Evolutionary conservation across 1,139 yeast species (phyloP), one percentile per base, ranked within the genome.

Genomic region (Blastobotrys arbuscula): DNA sequence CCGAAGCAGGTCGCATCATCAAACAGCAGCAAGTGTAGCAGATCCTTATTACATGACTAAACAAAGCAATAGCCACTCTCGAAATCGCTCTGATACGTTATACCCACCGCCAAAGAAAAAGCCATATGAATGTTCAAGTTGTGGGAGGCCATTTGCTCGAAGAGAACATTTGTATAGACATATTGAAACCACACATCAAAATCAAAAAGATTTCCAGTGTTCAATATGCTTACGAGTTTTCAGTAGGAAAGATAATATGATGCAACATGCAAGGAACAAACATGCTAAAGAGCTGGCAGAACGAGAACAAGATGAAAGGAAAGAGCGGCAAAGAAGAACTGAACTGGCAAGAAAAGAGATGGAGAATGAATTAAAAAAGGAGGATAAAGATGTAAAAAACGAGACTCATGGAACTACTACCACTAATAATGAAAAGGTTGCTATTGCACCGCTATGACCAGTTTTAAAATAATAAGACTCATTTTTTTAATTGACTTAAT

Each of bases 201-300:
- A 59, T 36, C 62, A 57, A 28, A 59, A 59, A 50, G 59, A 59
- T 42, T 59, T 53, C 50, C 55, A 58, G 38, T 59, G 63, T 50
- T 48, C 51, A 19, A 47, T 56, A 13, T 59, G 63, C 44, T 42
- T 49, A 23, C 50, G 63, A 21, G 62, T 59, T 33, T 59, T 59
- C 34, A 57, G 60, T 9, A 43, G 63, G 15, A 59, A 59, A 42
- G 63, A 59, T 45, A 59, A 59, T 33, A 59, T 59, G 63, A 59
- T 59, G 63, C 63, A 59, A 46, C 63, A 59, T 48, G 53, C 57
- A 12, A 51, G 63, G 24, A 59, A 59, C 52, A 59, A 59, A 52
- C 63, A 59, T 48, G 45, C 52, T 20, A 46, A 49, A 41, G 45
- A 48, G 34, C 28, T 44, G 39, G 44, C 43, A 16, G 18, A 41